These are phyloP conservation scores for Thielaviopsis punctulata DNA, from an alignment of 2,329 filamentous ascomycete genomes.

Conservation along the genomic window DNA sequence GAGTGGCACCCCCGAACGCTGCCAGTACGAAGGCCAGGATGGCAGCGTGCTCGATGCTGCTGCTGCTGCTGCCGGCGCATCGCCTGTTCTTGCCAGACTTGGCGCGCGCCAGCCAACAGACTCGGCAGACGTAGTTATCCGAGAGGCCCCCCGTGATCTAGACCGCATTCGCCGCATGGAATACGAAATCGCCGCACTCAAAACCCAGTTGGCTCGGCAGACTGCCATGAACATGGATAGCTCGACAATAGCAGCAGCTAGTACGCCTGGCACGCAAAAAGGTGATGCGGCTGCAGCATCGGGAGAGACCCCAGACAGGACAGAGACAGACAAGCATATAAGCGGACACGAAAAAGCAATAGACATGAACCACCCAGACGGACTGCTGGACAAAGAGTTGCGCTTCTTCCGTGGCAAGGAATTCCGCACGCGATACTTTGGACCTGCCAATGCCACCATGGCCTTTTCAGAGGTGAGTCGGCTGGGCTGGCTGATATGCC, in stretches of 20 bases:
- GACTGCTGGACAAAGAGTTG: slow-evolving; percentile 28
- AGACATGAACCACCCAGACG: slow-evolving; percentile 22
- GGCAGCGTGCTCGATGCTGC: slow-evolving; percentile 30
- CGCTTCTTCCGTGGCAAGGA: slow-evolving; percentile 41
- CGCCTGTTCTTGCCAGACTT: slow-evolving; percentile 26
- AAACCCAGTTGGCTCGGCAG: slow-evolving; percentile 31
- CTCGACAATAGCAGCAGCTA: slow-evolving; percentile 25
- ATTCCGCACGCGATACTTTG: slow-evolving; percentile 42
- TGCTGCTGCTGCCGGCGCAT: slow-evolving; percentile 21
- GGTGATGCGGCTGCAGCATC: slow-evolving; percentile 23
- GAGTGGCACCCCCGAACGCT: slow-evolving; percentile 41
- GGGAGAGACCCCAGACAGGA: slow-evolving; percentile 11
- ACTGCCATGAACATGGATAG: slow-evolving; percentile 24
- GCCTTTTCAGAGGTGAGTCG: slow-evolving; percentile 34
- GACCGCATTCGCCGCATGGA: slow-evolving; percentile 43
- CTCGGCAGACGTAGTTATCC: slow-evolving; percentile 19
- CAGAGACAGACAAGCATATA: neutral
- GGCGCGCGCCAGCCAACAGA: slow-evolving; percentile 23
- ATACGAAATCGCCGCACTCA: slow-evolving; percentile 40
- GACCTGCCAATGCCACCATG: slow-evolving; percentile 42
- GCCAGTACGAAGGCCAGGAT: slow-evolving; percentile 40
- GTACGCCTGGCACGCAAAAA: slow-evolving; percentile 22
- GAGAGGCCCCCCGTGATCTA: slow-evolving; percentile 30
- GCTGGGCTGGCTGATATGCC: neutral
- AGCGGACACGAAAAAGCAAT: slow-evolving; percentile 20